Evolutionary conservation across 1,139 yeast genomes (phyloP), one percentile per base, ranked within the genome.

Genomic region (Magnusiomyces magnusii): DNA sequence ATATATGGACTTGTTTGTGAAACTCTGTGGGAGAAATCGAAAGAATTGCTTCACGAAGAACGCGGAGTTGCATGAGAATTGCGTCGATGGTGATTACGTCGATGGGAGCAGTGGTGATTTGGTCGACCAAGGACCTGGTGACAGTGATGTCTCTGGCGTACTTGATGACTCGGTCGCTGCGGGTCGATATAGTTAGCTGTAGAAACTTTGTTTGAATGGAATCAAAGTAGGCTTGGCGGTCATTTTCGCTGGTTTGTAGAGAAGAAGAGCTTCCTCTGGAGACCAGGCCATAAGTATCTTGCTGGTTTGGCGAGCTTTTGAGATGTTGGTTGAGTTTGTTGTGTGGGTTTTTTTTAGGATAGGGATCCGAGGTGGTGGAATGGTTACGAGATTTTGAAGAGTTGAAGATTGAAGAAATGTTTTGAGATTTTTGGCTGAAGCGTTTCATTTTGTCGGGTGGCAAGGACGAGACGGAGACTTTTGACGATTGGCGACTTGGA

Each of bases 1-100:
- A 64, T 7, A 64, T 60, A 36, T 58, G 57, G 27, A 63, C 65
- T 36, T 54, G 51, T 21, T 51, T 51, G 31, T 51, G 54, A 47
- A 51, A 51, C 9, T 51, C 54, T 2, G 54, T 36, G 15, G 54
- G 54, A 3, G 47, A 19, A 17, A 51, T 23, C 2, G 54, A 34
- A 13, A 51, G 47, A 39, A 51, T 51, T n/a, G 54, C 54, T 51
- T 51, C 54, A 24, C 54, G 54, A 3, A 51, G 31, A 10, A 51
- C 34, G 7, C 54, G 54, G 21, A 51, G 54, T 24, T 51, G 54
- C 54, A 51, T 51, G 5, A 51, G 47, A 39, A 51, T 51, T 2
- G 17, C 23, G 19, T 51, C 54, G 44, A 51, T 51, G 2, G 54
- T 34, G 24, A 51, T 36, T 3, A 51, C 54, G 2, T 21, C 34